Evolutionary conservation across 495 filamentous ascomycete species (phyloP).

Genomic region (Penicillium tannophilum): DNA sequence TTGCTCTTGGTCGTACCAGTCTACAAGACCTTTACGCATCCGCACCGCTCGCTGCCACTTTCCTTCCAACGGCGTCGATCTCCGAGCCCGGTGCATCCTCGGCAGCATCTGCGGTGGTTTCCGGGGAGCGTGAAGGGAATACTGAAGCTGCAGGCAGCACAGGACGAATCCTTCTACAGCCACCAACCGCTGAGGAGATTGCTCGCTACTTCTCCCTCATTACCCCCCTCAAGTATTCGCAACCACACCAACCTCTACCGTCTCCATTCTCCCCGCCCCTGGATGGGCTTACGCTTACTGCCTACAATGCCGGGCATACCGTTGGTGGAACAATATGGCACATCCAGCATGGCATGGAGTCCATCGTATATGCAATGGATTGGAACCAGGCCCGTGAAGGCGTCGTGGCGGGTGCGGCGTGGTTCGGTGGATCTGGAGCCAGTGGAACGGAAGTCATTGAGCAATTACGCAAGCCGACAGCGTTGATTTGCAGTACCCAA

Average conservation of each 20-base stretch:
- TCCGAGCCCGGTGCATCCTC: conserved; percentile 63
- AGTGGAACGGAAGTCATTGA: conserved; percentile 91
- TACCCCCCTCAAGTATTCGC: conserved; percentile 92
- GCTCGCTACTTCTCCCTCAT: conserved; percentile 90
- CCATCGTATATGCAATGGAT: conserved; percentile 95
- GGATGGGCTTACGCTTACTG: conserved; percentile 91
- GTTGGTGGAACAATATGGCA: conserved; percentile 98
- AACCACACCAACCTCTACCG: conserved; percentile 83
- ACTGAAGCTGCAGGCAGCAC: conserved; percentile 30
- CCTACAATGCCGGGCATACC: conserved; percentile 94
- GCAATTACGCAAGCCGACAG: conserved; percentile 88
- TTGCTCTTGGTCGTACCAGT: conserved; percentile 87
- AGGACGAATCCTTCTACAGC: conserved; percentile 68
- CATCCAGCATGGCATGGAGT: conserved; percentile 94
- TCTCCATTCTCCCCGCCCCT: conserved; percentile 87
- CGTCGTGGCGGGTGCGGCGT: conserved; percentile 88
- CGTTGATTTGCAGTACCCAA: conserved; percentile 84
- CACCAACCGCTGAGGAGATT: conserved; percentile 85
- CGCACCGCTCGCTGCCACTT: conserved; percentile 80
- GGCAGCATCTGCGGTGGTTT: conserved; percentile 35
- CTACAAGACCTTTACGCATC: conserved; percentile 92
- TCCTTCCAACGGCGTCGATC: conserved; percentile 68
- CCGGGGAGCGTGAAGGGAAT: conserved; percentile 25
- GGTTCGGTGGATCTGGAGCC: conserved; percentile 80
- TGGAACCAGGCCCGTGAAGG: conserved; percentile 97